Evolutionary conservation across 768 basidiomycete genomes (phyloP).

Genomic region (Calocera cornea): DNA sequence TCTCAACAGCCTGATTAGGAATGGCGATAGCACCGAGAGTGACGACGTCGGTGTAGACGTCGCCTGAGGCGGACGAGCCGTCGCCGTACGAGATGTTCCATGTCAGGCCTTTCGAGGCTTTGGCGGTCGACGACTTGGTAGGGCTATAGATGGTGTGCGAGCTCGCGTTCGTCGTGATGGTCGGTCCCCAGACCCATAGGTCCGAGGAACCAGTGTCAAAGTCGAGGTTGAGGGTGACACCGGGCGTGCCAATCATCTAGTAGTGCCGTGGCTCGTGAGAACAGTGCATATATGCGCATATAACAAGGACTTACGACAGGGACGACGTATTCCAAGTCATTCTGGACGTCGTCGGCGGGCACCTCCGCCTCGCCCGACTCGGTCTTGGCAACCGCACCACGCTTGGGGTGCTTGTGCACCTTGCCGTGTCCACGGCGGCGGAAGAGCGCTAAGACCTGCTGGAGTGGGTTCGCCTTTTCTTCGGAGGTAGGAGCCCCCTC

Average conservation of each 20-base stretch:
- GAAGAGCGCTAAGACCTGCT: not conserved
- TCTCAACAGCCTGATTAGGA: conserved; percentile 8
- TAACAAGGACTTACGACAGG: not conserved
- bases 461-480: not conserved
- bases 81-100: conserved; percentile 12
- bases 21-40: conserved; percentile 3
- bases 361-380: not conserved
- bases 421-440: not conserved
- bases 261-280: not conserved
- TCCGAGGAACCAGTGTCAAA: conserved; percentile 11
- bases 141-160: conserved; percentile 8
- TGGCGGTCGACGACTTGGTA: conserved; percentile 2
- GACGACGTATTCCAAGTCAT: conserved; percentile 10
- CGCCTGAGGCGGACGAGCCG: conserved; percentile 7
- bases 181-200: conserved; percentile 8
- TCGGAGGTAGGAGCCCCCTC: not conserved
- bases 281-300: not conserved
- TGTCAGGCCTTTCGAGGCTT: not conserved
- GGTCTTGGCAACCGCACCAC: not conserved
- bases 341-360: conserved; percentile 6
- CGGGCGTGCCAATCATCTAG: conserved; percentile 6
- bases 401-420: not conserved
- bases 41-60: conserved; percentile 7
- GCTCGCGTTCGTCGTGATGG: not conserved
- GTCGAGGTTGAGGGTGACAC: conserved; percentile 4